Base-by-base conservation (phyloP, 2,329 filamentous ascomycete species). In the Fusarium xylarioides region DNA sequence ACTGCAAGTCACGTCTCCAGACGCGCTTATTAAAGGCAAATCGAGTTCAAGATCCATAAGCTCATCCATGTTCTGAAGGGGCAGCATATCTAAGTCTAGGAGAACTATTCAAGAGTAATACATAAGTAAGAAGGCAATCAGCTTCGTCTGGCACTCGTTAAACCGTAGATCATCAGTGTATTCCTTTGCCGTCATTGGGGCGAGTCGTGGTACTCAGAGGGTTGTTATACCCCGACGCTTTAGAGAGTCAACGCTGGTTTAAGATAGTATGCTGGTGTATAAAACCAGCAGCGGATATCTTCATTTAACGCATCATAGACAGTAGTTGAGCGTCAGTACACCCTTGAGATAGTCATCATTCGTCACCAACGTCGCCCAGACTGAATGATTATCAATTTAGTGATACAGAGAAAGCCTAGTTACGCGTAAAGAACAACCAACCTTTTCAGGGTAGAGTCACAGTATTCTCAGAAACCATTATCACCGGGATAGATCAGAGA, bases 321-420 rank as follows among this genome's bases (percentile, higher is more conserved):
- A 61, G 4, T 72, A 55, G 1, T 60, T 58, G 11, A 72, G 49
- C 0, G 69, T 73, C 14, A 72, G 5, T 16, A 72, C 69, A 7
- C 69, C 69, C 11, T 68, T 68, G 2, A 72, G 44, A 16, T 72
- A 72, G 2, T 54, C 40, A 2, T 34, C 38, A 1, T 72, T 69
- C 1, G 69, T 72, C 3, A 72, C 69, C 44, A 72, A 21, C 0
- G 69, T 70, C 4, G 69, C 69, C 69, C 69, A 73, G 7, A 61
- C 69, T 73, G 15, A 2, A n/a, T 6, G 3, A n/a, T 0, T 4
- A 8, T 65, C 6, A 60, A 14, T 8, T 1, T 8, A 15, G 2
- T 3, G 12, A 12, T 4, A 7, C 21, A 4, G 12, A 7, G 6
- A n/a, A 32, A 32, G 16, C 1, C 3, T 28, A 12, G 6, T 7